These are phyloP conservation scores for Trichoderma orchidacearum DNA, from an alignment of 495 filamentous ascomycete species.

Conservation along the genomic window DNA sequence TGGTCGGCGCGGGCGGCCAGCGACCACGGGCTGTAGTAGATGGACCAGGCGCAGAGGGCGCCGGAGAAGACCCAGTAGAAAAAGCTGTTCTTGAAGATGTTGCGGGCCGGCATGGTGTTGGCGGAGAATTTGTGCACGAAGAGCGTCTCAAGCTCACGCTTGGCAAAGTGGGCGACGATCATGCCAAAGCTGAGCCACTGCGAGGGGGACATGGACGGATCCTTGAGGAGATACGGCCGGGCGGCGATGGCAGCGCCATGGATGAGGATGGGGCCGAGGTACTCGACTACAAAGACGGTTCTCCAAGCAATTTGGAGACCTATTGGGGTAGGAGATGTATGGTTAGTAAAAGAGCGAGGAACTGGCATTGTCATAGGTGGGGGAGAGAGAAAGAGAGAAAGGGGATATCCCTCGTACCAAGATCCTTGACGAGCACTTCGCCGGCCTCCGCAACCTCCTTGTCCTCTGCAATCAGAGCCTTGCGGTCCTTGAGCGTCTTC, in stretches of 20 bases:
- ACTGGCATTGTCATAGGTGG: too few species aligned
- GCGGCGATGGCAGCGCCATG: constrained; percentile 54
- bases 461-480: constrained; percentile 40
- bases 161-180: constrained; percentile 73
- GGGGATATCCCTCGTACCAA: constrained; percentile 44
- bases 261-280: constrained; percentile 85
- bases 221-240: constrained; percentile 47
- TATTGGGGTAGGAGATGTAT: constrained; percentile 16
- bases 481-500: constrained; percentile 43
- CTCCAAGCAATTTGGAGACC: constrained; percentile 88
- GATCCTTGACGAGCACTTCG: constrained; percentile 80
- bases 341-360: background rate
- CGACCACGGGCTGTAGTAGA: constrained; percentile 57
- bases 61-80: constrained; percentile 87
- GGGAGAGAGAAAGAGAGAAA: background rate
- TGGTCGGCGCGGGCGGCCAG: constrained; percentile 32
- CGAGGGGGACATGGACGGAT: constrained; percentile 35
- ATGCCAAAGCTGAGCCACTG: constrained; percentile 62
- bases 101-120: constrained; percentile 77
- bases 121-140: constrained; percentile 92
- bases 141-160: constrained; percentile 88
- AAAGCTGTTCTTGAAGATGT: constrained; percentile 81
- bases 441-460: constrained; percentile 52
- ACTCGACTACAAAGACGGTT: constrained; percentile 90
- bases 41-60: constrained; percentile 68